Conservation (phyloP, 1,139 yeast genomes). For the Scheffersomyces stambukii region DNA sequence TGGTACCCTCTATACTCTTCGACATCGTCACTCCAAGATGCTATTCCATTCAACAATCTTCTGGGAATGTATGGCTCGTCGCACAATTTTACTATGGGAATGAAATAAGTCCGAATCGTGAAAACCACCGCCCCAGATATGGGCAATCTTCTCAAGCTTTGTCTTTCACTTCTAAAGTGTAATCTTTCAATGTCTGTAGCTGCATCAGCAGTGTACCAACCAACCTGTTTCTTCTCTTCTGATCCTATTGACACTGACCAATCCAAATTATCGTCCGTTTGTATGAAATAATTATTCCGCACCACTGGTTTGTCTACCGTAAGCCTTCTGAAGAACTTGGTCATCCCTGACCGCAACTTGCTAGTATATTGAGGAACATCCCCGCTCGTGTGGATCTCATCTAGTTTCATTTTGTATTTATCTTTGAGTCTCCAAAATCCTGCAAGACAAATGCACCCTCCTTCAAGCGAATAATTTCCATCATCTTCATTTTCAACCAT, state of each 20-base stretch:
- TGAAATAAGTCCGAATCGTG: constrained; percentile 60
- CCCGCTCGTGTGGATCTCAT: constrained; percentile 57
- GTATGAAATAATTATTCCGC: constrained; percentile 62
- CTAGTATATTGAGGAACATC: constrained; percentile 62
- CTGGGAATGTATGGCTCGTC: constrained; percentile 59
- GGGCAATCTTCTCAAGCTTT: constrained; percentile 64
- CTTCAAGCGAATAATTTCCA: constrained; percentile 53
- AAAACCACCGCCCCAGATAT: constrained; percentile 55
- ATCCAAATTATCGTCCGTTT: constrained; percentile 57
- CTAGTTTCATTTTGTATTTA: constrained; percentile 49
- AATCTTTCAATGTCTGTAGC: constrained; percentile 44
- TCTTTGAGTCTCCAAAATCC: constrained; percentile 64
- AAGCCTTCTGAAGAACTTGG: constrained; percentile 54
- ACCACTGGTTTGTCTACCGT: constrained; percentile 56
- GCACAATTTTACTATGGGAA: constrained; percentile 49
- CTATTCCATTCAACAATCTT: constrained; percentile 52
- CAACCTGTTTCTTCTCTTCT: constrained; percentile 47
- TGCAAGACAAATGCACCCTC: constrained; percentile 60
- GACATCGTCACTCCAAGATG: constrained; percentile 58
- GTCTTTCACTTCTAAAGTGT: constrained; percentile 64
- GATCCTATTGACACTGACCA: constrained; percentile 65
- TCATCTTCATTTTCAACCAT: constrained; percentile 52
- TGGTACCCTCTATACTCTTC: constrained; percentile 55
- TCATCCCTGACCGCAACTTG: constrained; percentile 59
- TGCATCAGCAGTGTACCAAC: constrained; percentile 56